phyloP scores from a whole-genome alignment of 1,284 basidiomycete species.

The Pterula multifida region DNA sequence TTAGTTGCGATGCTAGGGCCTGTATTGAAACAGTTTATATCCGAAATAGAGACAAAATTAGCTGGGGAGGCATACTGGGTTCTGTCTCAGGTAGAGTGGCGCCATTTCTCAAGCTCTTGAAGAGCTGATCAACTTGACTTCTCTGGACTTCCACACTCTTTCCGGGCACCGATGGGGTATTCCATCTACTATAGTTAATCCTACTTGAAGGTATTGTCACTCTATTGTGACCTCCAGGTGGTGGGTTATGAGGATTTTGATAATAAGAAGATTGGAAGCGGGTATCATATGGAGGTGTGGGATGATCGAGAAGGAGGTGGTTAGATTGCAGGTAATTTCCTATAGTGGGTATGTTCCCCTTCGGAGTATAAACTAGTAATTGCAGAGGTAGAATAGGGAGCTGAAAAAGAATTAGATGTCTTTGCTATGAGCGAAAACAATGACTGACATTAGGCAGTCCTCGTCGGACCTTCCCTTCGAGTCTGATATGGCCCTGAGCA shows the following conservation, averaged over 20 bases:
- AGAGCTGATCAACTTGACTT: conserved; percentile 89
- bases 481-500: conserved; percentile 68
- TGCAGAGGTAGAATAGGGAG: conserved; percentile 72
- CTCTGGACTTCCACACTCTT: conserved; percentile 88
- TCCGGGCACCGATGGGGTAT: conserved; percentile 43
- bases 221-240: conserved; percentile 52
- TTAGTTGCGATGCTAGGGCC: conserved; percentile 78
- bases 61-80: conserved; percentile 42
- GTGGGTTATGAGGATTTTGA: conserved; percentile 83
- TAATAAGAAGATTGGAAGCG: conserved; percentile 44
- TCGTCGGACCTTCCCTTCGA: conserved; percentile 71
- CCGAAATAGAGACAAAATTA: conserved; percentile 7
- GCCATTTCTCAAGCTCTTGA: conserved; percentile 78
- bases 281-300: conserved; percentile 44
- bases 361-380: conserved; percentile 85
- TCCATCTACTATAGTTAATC: conserved; percentile 41
- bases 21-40: conserved; percentile 22
- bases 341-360: conserved; percentile 79
- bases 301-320: conserved; percentile 73
- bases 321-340: conserved; percentile 61
- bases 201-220: conserved; percentile 28
- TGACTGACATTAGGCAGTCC: conserved; percentile 46
- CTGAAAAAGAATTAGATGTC: conserved; percentile 24
- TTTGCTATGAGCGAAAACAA: conserved; percentile 3
- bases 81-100: conserved; percentile 82